Evolutionary conservation across 352 stramenopile species (phyloP).

Genomic region (Phytopythium helicoides): DNA sequence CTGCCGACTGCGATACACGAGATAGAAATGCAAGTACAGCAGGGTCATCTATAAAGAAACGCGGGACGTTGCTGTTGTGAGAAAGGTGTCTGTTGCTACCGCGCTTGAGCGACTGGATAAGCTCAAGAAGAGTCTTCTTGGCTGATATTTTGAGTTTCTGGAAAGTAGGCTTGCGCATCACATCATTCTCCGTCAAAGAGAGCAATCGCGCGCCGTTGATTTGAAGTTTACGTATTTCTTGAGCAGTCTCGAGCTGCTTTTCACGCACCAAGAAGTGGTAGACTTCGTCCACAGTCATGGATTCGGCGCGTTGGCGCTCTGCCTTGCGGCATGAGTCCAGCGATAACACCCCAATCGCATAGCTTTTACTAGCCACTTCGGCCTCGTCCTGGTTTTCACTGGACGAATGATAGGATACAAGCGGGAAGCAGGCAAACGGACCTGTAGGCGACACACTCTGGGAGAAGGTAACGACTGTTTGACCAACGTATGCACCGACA

Average conservation of each 20-base stretch:
- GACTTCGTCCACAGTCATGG: slow-evolving; percentile 51
- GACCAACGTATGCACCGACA: slow-evolving; percentile 13
- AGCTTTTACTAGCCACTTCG: background rate
- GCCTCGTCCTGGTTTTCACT: slow-evolving; percentile 5
- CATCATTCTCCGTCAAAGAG: slow-evolving; percentile 41
- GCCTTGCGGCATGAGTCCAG: slow-evolving; percentile 59
- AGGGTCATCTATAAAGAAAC: slow-evolving; percentile 50
- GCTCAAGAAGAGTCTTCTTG: slow-evolving; percentile 50
- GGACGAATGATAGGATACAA: slow-evolving; percentile 14
- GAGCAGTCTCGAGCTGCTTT: slow-evolving; percentile 43
- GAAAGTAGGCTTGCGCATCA: slow-evolving; percentile 51
- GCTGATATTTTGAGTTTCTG: slow-evolving; percentile 48
- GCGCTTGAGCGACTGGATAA: slow-evolving; percentile 39
- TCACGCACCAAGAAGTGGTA: slow-evolving; percentile 53
- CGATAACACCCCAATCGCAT: slow-evolving; percentile 47
- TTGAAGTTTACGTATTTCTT: slow-evolving; percentile 37
- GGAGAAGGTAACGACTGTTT: slow-evolving; percentile 24
- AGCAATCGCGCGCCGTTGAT: slow-evolving; percentile 46
- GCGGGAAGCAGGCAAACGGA: slow-evolving; percentile 54
- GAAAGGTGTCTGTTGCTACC: slow-evolving; percentile 45
- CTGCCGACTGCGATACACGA: slow-evolving; percentile 31
- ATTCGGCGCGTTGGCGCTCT: slow-evolving; percentile 37
- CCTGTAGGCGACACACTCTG: slow-evolving; percentile 20
- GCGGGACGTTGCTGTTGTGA: slow-evolving; percentile 4
- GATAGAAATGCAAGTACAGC: slow-evolving; percentile 52